Evolutionary conservation across 148 eudicot genomes (phyloP), one percentile per base, ranked within the genome.

Genomic region (Silene uniflora): DNA sequence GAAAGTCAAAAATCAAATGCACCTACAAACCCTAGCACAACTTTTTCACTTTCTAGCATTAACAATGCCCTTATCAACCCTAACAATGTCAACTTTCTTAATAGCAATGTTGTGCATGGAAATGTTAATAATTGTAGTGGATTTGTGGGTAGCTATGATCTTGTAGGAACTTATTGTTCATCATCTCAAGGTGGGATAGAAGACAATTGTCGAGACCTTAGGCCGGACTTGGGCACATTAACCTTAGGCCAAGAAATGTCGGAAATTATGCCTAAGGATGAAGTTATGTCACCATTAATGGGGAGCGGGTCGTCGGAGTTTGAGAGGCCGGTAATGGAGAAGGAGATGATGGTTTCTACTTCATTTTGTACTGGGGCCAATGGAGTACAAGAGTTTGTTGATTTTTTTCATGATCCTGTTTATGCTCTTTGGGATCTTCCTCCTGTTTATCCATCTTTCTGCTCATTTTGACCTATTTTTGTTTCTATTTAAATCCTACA

Each of bases 401-500:
- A 91, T 58, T 81, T 80, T 74, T 65, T 85, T 23, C 77, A 84
- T 78, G 92, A 90, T 81, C 85, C 87, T 60, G 64, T 52, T 68
- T 89, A 87, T 60, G 62, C 83, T 21, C 77, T 91, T 69, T 91
- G 96, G 96, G 96, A 89, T 85, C 92, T 87, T 82, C 92, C 92
- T 72, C 86, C 89, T 73, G 61, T 87, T 67, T 85, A 78, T 75
- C 80, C 96, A 8, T 69, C 83, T 49, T 89, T 86, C n/a, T 80
- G 78, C 64, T 58, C 81, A 14, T 69, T 78, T 74, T 82, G 49
- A 82, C 17, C 1, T 12, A n/a, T 42, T 21, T 39, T 35, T 69
- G 0, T 23, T 12, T 77, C 17, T 24, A 32, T 25, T 27, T 4
- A 49, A n/a, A n/a, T 49, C 55, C 16, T 47, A 47, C 14, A 35